Percentiles rank a stretch among this genome's conserved stretches.
Conservation (phyloP, 768 basidiomycete genomes). For the Tremella fuciformis region DNA sequence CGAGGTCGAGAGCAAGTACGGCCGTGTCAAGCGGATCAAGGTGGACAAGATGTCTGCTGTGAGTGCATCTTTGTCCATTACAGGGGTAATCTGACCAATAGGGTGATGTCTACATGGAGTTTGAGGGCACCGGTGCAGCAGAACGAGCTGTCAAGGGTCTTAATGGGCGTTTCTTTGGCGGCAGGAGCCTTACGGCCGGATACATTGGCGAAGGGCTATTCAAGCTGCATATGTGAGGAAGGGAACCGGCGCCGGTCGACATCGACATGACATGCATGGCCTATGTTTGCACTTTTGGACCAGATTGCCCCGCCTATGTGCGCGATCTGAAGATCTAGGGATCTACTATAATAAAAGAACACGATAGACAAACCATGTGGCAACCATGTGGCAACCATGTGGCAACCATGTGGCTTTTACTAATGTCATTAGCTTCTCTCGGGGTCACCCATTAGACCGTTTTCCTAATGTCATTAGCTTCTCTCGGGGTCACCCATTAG, state of each 20-base stretch:
- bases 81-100: conserved; percentile 48
- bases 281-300: too few species aligned
- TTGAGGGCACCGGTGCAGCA: conserved; percentile 72
- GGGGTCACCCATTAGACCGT: too few species aligned
- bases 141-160: conserved; percentile 82
- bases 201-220: conserved; percentile 89
- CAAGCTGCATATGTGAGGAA: conserved; percentile 45
- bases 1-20: conserved; percentile 90
- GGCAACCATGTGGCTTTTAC: too few species aligned
- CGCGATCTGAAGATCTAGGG: too few species aligned
- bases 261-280: not conserved
- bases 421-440: too few species aligned
- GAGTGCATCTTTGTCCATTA: conserved; percentile 33
- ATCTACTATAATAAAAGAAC: too few species aligned
- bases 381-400: too few species aligned
- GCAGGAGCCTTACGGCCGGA: conserved; percentile 76
- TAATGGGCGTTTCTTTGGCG: conserved; percentile 96
- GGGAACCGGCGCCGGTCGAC: not conserved
- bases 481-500: too few species aligned
- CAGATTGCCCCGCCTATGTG: too few species aligned
- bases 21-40: conserved; percentile 78
- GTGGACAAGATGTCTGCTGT: conserved; percentile 90
- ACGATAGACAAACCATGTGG: too few species aligned
- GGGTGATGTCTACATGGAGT: conserved; percentile 98
- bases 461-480: too few species aligned